Evolutionary conservation across 2,329 filamentous ascomycete genomes (phyloP).

Genomic region (Paecilomyces sp.): DNA sequence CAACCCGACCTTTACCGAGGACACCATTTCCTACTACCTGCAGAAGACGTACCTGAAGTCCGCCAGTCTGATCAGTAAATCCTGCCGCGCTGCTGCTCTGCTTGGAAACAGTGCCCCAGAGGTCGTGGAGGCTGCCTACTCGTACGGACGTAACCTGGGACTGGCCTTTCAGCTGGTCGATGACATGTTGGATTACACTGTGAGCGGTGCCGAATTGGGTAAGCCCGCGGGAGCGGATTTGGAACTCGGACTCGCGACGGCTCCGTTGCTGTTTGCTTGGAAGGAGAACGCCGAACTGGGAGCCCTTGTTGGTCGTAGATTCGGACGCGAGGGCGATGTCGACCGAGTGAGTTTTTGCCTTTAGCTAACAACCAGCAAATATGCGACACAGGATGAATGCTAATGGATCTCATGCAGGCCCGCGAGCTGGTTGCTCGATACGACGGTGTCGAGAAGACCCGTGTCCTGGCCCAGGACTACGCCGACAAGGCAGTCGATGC

Average conservation of each 20-base stretch:
- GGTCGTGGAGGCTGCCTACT: constrained; percentile 85
- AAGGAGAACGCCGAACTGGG: constrained; percentile 79
- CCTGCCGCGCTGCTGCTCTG: constrained; percentile 81
- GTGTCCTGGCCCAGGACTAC: constrained; percentile 84
- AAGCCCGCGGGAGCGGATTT: constrained; percentile 94
- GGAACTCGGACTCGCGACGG: constrained; percentile 87
- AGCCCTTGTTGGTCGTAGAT: constrained; percentile 84
- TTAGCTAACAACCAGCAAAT: background rate
- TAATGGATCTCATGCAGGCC: constrained; percentile 53
- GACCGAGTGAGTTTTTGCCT: constrained; percentile 55
- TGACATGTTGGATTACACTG: constrained; percentile 95
- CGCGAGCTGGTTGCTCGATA: constrained; percentile 75
- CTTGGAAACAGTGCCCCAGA: constrained; percentile 68
- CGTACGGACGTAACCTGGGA: constrained; percentile 87
- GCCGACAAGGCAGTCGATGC: constrained; percentile 78
- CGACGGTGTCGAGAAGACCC: constrained; percentile 85
- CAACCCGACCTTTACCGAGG: constrained; percentile 77
- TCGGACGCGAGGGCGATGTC: constrained; percentile 75
- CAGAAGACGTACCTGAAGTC: constrained; percentile 99
- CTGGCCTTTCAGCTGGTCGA: constrained; percentile 96
- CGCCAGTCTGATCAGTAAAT: constrained; percentile 92
- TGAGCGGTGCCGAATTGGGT: constrained; percentile 74
- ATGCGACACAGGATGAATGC: background rate
- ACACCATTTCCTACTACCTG: constrained; percentile 85
- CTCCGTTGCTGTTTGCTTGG: constrained; percentile 93